Conservation (phyloP, 768 basidiomycete species). For the Tylopilus subfusipes region DNA sequence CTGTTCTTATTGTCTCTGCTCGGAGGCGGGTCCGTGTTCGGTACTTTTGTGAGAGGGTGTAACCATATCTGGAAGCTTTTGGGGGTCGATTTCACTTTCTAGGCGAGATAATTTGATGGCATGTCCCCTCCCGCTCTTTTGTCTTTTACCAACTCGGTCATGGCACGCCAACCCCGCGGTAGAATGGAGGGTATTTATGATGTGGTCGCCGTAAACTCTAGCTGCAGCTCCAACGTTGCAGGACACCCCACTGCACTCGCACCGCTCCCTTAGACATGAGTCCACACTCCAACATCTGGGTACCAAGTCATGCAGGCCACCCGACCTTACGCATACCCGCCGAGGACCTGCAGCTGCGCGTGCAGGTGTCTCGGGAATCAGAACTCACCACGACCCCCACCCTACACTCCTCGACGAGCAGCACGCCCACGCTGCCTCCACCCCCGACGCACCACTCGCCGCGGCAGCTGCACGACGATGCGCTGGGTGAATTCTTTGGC, state of each 20-base stretch:
- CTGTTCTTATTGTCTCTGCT: constrained; percentile 26
- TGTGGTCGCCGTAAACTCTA: not conserved
- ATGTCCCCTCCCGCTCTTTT: constrained; percentile 19
- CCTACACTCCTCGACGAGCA: constrained; percentile 11
- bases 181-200: constrained; percentile 27
- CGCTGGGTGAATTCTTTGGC: constrained; percentile 32
- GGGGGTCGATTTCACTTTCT: constrained; percentile 5
- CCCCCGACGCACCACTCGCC: constrained; percentile 20
- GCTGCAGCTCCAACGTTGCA: constrained; percentile 10
- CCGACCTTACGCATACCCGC: constrained; percentile 9
- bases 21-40: not conserved
- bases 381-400: constrained; percentile 15
- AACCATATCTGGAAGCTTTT: constrained; percentile 2
- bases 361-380: constrained; percentile 25
- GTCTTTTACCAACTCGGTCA: constrained; percentile 27
- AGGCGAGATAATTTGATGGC: not conserved
- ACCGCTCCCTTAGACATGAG: constrained; percentile 11
- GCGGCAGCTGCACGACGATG: constrained; percentile 29
- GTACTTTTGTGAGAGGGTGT: not conserved
- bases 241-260: constrained; percentile 8
- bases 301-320: not conserved
- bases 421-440: constrained; percentile 21
- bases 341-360: constrained; percentile 20
- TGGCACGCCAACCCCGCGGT: constrained; percentile 7
- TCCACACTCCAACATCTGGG: constrained; percentile 10